Evolutionary conservation across 2,329 filamentous ascomycete species (phyloP).

Genomic region (Colletotrichum ledebouriae): DNA sequence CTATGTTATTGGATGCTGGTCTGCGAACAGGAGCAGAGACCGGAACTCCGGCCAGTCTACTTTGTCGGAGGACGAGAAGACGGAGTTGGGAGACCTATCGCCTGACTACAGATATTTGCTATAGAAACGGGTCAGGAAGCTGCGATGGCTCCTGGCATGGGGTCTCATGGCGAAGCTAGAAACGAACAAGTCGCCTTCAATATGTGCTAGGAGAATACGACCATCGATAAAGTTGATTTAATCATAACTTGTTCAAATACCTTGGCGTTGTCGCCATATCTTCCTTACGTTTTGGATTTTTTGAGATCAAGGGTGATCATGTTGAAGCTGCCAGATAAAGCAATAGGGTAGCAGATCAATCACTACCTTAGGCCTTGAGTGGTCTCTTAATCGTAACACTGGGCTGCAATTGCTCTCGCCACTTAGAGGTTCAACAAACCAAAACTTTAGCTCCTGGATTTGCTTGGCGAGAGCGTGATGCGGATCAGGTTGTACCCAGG

Average conservation of each 20-base stretch:
- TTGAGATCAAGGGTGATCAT: too few relatives aligned
- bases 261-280: too few relatives aligned
- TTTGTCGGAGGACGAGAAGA: slow-evolving; percentile 73
- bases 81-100: slow-evolving; percentile 69
- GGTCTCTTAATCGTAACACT: not conserved
- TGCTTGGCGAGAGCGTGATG: not conserved
- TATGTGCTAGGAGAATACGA: too few relatives aligned
- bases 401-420: not conserved
- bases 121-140: slow-evolving; percentile 46
- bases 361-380: too few relatives aligned
- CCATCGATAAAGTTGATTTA: too few relatives aligned
- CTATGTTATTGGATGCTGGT: slow-evolving; percentile 71
- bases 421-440: not conserved
- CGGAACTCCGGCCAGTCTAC: slow-evolving; percentile 57
- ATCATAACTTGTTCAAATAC: too few relatives aligned
- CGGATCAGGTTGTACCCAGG: not conserved
- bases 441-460: not conserved
- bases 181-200: too few relatives aligned
- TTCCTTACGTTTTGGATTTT: too few relatives aligned
- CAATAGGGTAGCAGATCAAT: too few relatives aligned
- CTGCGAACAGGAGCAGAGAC: slow-evolving; percentile 72
- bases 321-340: too few relatives aligned
- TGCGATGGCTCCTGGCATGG: too few relatives aligned
- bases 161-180: too few relatives aligned
- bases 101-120: slow-evolving; percentile 72